These are phyloP conservation scores for Selenicereus undatus DNA, from an alignment of 148 eudicot species.

Conservation along the genomic window DNA sequence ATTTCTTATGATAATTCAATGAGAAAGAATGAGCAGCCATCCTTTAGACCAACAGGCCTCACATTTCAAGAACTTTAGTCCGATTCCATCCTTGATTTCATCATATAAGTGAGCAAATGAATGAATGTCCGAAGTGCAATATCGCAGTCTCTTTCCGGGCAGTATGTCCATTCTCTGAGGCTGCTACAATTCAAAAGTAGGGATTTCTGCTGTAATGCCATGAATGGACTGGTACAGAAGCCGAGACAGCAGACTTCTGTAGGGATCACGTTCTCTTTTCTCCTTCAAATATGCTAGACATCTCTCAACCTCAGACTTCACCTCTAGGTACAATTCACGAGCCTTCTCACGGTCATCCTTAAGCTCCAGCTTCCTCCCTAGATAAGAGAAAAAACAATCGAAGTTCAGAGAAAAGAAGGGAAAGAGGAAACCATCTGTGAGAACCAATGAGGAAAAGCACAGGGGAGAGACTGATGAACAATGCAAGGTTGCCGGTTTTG, in stretches of 20 bases:
- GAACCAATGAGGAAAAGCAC: neutral
- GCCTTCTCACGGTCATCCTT: conserved; percentile 46
- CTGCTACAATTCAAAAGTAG: conserved; percentile 44
- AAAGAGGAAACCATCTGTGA: neutral
- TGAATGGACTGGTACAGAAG: conserved; percentile 47
- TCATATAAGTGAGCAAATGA: neutral
- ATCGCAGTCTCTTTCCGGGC: neutral
- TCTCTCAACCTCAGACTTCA: conserved; percentile 60
- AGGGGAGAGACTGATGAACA: neutral
- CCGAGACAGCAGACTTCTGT: conserved; percentile 49
- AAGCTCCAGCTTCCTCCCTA: conserved; percentile 53
- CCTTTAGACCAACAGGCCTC: neutral
- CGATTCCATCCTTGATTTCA: neutral
- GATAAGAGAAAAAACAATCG: neutral
- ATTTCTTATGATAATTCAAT: too few species aligned
- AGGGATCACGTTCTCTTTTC: conserved; percentile 72
- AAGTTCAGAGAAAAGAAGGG: neutral
- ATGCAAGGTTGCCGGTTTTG: neutral
- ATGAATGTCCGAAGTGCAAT: neutral
- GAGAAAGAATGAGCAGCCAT: too few species aligned
- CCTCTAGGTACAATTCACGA: conserved; percentile 47
- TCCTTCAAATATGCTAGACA: conserved; percentile 59
- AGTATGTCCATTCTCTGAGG: neutral
- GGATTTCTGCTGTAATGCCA: conserved; percentile 51
- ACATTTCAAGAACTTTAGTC: neutral